Base-by-base conservation (phyloP, 2,329 filamentous ascomycete species). In the Pseudogymnoascus destructans region DNA sequence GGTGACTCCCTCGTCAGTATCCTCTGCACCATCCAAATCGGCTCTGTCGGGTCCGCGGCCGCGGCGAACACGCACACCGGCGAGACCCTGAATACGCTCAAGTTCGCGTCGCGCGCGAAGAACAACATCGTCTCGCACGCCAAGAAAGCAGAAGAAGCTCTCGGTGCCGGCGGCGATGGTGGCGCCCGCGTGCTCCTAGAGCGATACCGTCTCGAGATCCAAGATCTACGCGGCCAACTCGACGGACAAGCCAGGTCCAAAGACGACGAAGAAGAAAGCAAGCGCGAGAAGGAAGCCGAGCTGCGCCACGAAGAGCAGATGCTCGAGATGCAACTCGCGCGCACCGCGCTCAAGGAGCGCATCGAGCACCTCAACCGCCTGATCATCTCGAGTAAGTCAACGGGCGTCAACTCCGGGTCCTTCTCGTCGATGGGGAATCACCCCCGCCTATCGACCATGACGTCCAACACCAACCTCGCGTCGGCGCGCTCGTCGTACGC, bases 101-200 rank as follows among this genome's bases (percentile, higher is more conserved):
- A 97, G 67, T 98, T 98, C 69, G 93, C 93, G 1, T 93, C 91
- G 9, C 82, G 93, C 66, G 93, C 93, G 46, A 96, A 95, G 77
- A 98, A 98, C 73, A 98, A 87, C 69, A 95, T 98, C 67, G 86
- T 97, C 68, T 96, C 90, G 65, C 91, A 97, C 72, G 93, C 93
- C 32, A 97, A 96, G 77, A 87, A 84, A 68, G 92, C 92, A 5
- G 89, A 95, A 64, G 93, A 97, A 70, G 90, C 92, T 2, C 76
- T 92, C 21, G 86, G 86, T 21, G 78, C 79, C 38, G 85, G 87
- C 36, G 85, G 84, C n/a, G 92, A 96, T 71, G 87, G 89, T 9
- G 87, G 87, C 23, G 90, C 89, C 49, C 81, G 89, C 59, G 91
- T 95, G 2, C 77, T 98, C 1, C 77, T 98, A 8, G 93, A 98